Evolutionary conservation across 2,329 filamentous ascomycete species (phyloP), one percentile per base, ranked within the genome.

Genomic region (Sclerotinia spermophila): DNA sequence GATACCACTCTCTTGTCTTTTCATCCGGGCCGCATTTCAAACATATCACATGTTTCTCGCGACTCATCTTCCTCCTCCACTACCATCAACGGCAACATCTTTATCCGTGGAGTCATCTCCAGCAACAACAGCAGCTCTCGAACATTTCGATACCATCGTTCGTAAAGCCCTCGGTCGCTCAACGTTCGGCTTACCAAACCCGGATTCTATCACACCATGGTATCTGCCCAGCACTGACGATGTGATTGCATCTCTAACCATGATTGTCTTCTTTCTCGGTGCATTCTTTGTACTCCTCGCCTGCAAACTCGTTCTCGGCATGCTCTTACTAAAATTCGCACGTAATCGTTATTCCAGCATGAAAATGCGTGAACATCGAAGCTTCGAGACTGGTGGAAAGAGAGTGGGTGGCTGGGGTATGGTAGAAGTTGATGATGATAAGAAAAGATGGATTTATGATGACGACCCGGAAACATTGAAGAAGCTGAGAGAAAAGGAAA

Each of bases 11-110:
- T 95, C 94, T 1, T 98, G 94, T 76, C 89, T 99, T 62, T 97
- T 99, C 81, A 96, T 99, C 80, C 90, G 96, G 58, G 93, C 96
- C 61, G 94, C 93, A 1, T 87, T 98, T 58, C 96, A 99, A 80
- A 97, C 95, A 10, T 99, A 98, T 81, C 92, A 97, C 81, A 98
- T 98, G 95, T 97, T 98, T 78, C 86, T 98, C 21, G 92, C 94
- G 5, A 94, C 93, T 0, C 90, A 97, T 77, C 85, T 97, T 45
- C 91, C 93, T 0, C 87, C 91, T 13, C 92, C 93, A 0, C 84
- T 93, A 0, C 84, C 89, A 38, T 89, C 89, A 5, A 84, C 88
- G 40, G 86, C 90, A 62, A 90, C 91, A 27, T 86, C 91, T 8
- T 82, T 93, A 21, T 84, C 87, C 5, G 83, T 89, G 5, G 90